phyloP scores from a whole-genome alignment of 768 basidiomycete species.

The Podaxis rugospora region DNA sequence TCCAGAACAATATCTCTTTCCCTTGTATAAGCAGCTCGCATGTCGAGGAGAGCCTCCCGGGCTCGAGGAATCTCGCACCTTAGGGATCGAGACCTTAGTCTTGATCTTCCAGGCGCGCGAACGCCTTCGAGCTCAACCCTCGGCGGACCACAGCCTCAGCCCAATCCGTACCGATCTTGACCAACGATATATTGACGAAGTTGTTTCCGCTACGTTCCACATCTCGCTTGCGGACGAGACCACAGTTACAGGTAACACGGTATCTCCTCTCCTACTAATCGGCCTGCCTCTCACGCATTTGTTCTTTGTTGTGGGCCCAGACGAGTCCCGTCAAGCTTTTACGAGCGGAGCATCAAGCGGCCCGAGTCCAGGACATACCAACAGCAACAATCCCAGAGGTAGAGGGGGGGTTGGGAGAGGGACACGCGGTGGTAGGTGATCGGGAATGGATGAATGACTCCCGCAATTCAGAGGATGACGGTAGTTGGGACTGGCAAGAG shows the following conservation, averaged over 20 bases:
- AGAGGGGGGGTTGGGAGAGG: neutral
- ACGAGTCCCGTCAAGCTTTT: neutral
- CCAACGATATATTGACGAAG: neutral
- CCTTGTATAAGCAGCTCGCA: slow-evolving; percentile 52
- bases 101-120: slow-evolving; percentile 35
- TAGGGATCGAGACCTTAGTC: slow-evolving; percentile 51
- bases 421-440: neutral
- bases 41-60: slow-evolving; percentile 45
- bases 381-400: neutral
- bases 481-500: neutral
- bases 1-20: slow-evolving; percentile 41
- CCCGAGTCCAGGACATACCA: neutral
- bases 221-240: neutral
- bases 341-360: neutral
- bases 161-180: neutral
- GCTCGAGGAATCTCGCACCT: slow-evolving; percentile 46
- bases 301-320: neutral
- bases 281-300: neutral
- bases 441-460: neutral
- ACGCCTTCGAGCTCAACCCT: neutral
- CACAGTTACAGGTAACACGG: neutral
- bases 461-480: neutral
- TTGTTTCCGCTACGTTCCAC: neutral
- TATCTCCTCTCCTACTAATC: neutral
- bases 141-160: neutral